phyloP scores from a whole-genome alignment of 345 rosid genomes.

The Lagerstroemia speciosa region DNA sequence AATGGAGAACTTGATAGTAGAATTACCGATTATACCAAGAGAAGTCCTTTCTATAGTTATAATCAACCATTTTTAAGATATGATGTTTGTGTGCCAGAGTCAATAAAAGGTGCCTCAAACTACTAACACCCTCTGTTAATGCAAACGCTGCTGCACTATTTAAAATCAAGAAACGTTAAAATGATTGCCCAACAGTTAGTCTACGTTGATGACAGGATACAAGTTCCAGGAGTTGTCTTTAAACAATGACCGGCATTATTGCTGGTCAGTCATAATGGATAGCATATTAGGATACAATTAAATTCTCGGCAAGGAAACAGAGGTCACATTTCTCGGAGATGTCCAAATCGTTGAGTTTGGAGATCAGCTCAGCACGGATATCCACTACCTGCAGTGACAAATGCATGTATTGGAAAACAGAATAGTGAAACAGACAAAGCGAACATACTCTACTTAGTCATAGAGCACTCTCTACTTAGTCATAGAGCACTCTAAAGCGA shows the following conservation, averaged over 20 bases:
- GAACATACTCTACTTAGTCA: not conserved
- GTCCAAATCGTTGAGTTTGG: constrained; percentile 37
- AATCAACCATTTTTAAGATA: not conserved
- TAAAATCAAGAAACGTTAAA: not conserved
- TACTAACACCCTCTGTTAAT: no score
- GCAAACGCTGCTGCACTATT: no score
- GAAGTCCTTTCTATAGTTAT: not conserved
- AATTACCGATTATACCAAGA: not conserved
- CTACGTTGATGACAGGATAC: not conserved
- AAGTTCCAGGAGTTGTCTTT: not conserved
- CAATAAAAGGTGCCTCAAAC: not conserved
- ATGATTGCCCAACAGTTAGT: not conserved
- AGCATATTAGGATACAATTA: constrained; percentile 51
- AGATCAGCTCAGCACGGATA: constrained; percentile 48
- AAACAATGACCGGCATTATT: not conserved
- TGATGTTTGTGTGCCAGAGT: not conserved
- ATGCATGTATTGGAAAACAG: no score
- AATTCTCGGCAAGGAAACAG: constrained; percentile 35
- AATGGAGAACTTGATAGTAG: no score
- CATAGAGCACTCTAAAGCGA: not conserved
- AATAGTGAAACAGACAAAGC: not conserved
- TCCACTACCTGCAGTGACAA: constrained; percentile 50
- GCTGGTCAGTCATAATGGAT: not conserved
- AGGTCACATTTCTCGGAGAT: constrained; percentile 34
- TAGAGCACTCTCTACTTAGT: not conserved